A percentile compares a stretch with the other conserved stretches of the same genome.
These are phyloP conservation scores for Leishmania major DNA, from an alignment of 208 protist species.

Conservation along the genomic window DNA sequence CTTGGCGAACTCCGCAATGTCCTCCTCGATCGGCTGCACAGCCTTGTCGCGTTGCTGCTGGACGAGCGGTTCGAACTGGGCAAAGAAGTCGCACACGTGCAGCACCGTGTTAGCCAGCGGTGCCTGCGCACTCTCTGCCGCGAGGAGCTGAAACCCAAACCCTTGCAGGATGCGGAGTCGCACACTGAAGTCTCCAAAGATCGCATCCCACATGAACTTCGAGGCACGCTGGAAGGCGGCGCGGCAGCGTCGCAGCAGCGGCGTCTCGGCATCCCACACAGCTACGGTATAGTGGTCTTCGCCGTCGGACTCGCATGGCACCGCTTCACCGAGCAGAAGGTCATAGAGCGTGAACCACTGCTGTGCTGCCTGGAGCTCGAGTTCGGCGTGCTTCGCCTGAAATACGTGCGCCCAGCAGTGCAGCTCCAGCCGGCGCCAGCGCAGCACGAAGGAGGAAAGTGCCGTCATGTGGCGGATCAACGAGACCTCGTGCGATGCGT, in stretches of 20 bases:
- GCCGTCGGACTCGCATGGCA: neutral
- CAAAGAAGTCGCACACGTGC: constrained; percentile 87
- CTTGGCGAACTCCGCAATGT: constrained; percentile 86
- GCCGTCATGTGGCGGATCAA: constrained; percentile 89
- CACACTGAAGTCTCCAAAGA: constrained; percentile 76
- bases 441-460: constrained; percentile 93
- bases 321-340: constrained; percentile 38
- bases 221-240: constrained; percentile 61
- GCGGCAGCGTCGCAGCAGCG: constrained; percentile 36
- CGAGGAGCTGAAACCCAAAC: constrained; percentile 73
- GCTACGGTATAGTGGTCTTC: constrained; percentile 12
- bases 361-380: constrained; percentile 60
- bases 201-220: constrained; percentile 82
- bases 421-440: constrained; percentile 97
- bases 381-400: constrained; percentile 77
- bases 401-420: constrained; percentile 95
- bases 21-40: constrained; percentile 78
- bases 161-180: constrained; percentile 67
- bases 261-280: constrained; percentile 20
- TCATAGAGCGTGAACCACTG: constrained; percentile 86
- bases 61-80: constrained; percentile 70
- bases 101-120: constrained; percentile 75
- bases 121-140: constrained; percentile 34
- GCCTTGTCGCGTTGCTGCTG: constrained; percentile 39
- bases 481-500: constrained; percentile 90